Percentiles rank a stretch among this genome's conserved stretches.
These are phyloP conservation scores for Aspergillus carlsbadensis DNA, from an alignment of 495 filamentous ascomycete species.

Conservation along the genomic window DNA sequence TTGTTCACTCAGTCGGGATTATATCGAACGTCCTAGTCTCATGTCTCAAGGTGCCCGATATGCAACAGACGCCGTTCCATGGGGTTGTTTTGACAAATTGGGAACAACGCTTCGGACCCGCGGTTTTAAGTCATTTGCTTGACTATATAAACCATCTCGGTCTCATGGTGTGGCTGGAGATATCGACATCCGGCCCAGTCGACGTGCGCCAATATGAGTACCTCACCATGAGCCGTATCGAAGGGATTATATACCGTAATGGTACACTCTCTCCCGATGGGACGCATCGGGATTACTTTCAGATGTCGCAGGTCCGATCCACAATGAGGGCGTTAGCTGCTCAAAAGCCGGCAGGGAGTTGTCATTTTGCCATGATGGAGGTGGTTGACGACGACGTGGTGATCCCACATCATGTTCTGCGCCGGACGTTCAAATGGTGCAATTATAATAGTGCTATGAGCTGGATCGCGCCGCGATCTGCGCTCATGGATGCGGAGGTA, in stretches of 20 bases:
- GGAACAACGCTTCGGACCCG: constrained; percentile 11
- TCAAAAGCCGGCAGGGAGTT: constrained; percentile 14
- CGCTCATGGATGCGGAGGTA: constrained; percentile 6
- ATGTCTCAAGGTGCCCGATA: not conserved
- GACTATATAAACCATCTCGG: constrained; percentile 13
- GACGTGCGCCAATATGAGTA: constrained; percentile 6
- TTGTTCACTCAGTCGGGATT: not conserved
- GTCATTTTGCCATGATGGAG: constrained; percentile 16
- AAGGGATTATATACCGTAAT: constrained; percentile 15
- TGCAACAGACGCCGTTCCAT: constrained; percentile 1
- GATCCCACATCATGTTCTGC: constrained; percentile 10
- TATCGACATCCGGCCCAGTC: constrained; percentile 5
- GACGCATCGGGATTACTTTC: constrained; percentile 16
- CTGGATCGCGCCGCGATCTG: constrained; percentile 13
- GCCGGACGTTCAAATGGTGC: constrained; percentile 19
- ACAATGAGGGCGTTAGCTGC: constrained; percentile 17
- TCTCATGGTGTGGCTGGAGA: constrained; percentile 17
- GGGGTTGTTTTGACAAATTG: constrained; percentile 13
- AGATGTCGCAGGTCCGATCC: constrained; percentile 16
- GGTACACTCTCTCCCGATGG: constrained; percentile 16
- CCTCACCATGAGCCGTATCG: constrained; percentile 16
- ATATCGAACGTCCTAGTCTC: not conserved
- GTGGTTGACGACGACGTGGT: constrained; percentile 11
- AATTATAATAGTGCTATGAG: constrained; percentile 19
- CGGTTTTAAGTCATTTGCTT: constrained; percentile 11